Conservation (phyloP, 306 rosid species). For the Phaseolus lunatus region DNA sequence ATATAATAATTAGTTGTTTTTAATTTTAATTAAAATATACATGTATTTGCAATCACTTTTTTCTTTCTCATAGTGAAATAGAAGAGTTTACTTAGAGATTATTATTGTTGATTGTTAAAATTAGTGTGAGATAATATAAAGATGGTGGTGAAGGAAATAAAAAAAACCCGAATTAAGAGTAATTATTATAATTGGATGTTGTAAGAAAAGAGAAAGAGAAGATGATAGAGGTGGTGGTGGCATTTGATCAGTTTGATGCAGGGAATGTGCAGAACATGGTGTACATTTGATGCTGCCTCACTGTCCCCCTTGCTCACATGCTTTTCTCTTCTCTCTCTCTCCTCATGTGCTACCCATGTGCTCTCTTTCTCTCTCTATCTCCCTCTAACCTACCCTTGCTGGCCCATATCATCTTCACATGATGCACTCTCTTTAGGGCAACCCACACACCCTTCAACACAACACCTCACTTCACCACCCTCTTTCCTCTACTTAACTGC, state of each 20-base stretch:
- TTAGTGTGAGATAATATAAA: no score
- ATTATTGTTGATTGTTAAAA: no score
- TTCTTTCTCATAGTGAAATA: no score
- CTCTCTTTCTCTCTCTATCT: conserved; percentile 2
- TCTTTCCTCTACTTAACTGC: background rate
- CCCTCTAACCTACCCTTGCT: conserved; percentile 59
- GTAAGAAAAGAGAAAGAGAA: background rate
- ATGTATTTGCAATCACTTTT: no score
- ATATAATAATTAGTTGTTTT: no score
- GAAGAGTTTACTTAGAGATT: no score
- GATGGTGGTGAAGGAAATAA: no score
- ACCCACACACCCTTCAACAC: conserved; percentile 53
- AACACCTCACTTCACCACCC: conserved; percentile 32
- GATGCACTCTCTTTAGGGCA: conserved; percentile 71
- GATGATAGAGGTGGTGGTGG: conserved; percentile 21
- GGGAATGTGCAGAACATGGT: conserved; percentile 99
- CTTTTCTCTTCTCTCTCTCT: conserved; percentile 33
- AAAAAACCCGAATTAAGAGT: background rate
- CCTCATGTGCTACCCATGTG: conserved; percentile 80
- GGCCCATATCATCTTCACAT: conserved; percentile 85
- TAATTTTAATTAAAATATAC: no score
- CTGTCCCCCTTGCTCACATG: conserved; percentile 88
- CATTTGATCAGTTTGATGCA: conserved; percentile 67
- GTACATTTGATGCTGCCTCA: conserved; percentile 81
- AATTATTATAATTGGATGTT: background rate